Evolutionary conservation across 805 yeast species (phyloP).

Genomic region (Metschnikowia lunata): DNA sequence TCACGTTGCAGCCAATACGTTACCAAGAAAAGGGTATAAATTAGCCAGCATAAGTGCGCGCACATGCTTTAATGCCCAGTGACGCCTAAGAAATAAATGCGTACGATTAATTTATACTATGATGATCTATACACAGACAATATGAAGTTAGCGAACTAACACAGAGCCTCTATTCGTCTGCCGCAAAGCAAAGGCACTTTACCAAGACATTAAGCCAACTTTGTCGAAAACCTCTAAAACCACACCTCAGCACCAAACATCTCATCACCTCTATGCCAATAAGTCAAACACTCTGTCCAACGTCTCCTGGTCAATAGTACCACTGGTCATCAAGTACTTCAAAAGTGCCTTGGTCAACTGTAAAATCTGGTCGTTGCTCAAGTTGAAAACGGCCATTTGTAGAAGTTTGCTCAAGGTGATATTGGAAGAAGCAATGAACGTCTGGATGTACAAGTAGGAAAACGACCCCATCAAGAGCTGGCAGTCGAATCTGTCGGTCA

Average conservation of each 20-base stretch:
- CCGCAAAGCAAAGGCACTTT: background rate
- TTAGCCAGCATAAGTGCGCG: too few relatives aligned
- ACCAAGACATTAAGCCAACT: too few relatives aligned
- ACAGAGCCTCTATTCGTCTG: background rate
- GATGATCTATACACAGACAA: too few relatives aligned
- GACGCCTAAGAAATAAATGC: too few relatives aligned
- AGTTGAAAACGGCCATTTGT: slow-evolving; percentile 69
- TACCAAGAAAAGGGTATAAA: too few relatives aligned
- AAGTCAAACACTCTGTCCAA: slow-evolving; percentile 26
- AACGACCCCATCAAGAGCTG: slow-evolving; percentile 98
- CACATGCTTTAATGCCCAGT: too few relatives aligned
- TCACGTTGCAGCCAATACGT: too few relatives aligned
- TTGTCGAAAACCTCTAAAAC: too few relatives aligned
- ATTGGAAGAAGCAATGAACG: slow-evolving; percentile 74
- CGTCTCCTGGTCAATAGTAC: slow-evolving; percentile 26
- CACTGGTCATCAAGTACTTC: slow-evolving; percentile 43
- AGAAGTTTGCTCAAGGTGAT: slow-evolving; percentile 69
- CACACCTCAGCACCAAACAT: too few relatives aligned
- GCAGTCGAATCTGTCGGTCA: slow-evolving; percentile 96
- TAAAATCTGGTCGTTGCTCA: slow-evolving; percentile 60
- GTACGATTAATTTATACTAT: too few relatives aligned
- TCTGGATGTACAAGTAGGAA: slow-evolving; percentile 85
- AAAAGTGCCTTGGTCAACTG: slow-evolving; percentile 57
- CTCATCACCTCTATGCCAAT: slow-evolving; percentile 21
- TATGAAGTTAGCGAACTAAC: too few relatives aligned